Evolutionary conservation across 352 stramenopile genomes (phyloP).

Genomic region (Pythium myriotylum): DNA sequence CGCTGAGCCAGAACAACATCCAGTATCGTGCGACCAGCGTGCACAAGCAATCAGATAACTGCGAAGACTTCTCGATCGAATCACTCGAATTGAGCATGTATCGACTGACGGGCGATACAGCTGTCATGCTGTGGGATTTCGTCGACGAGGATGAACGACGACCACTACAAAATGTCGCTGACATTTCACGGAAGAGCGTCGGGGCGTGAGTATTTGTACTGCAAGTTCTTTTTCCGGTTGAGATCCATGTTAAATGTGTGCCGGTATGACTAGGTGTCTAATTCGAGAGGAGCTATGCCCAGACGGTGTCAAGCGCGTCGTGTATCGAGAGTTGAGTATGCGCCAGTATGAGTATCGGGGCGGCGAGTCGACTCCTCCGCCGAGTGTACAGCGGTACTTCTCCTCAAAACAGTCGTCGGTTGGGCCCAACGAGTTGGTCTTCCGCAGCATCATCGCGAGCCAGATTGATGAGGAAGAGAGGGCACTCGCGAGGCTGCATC

Average conservation of each 20-base stretch:
- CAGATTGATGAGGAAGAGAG: too few relatives aligned
- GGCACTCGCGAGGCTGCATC: too few relatives aligned
- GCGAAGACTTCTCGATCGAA: conserved; percentile 26
- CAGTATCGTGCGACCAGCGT: conserved; percentile 14
- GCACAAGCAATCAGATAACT: conserved; percentile 3
- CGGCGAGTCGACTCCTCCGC: not conserved
- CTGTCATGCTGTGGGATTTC: conserved; percentile 34
- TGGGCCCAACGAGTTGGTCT: conserved; percentile 13
- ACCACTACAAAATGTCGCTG: conserved; percentile 10
- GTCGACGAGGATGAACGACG: conserved; percentile 36
- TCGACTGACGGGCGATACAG: conserved; percentile 27
- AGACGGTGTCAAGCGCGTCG: conserved; percentile 6
- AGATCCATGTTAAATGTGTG: too few relatives aligned
- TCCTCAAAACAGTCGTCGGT: conserved; percentile 1
- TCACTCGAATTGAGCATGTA: conserved; percentile 27
- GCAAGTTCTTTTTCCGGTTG: too few relatives aligned
- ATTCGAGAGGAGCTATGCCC: conserved; percentile 10
- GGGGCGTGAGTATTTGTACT: conserved; percentile 10
- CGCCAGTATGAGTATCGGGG: conserved; percentile 11
- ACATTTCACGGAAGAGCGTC: conserved; percentile 24
- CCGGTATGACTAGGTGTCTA: conserved; percentile 4
- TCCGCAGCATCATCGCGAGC: conserved; percentile 10
- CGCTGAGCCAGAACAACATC: not conserved
- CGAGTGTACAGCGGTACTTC: conserved; percentile 9
- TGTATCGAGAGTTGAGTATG: conserved; percentile 9